phyloP scores from a whole-genome alignment of 805 yeast genomes.

The Pichia pseudocactophila region DNA sequence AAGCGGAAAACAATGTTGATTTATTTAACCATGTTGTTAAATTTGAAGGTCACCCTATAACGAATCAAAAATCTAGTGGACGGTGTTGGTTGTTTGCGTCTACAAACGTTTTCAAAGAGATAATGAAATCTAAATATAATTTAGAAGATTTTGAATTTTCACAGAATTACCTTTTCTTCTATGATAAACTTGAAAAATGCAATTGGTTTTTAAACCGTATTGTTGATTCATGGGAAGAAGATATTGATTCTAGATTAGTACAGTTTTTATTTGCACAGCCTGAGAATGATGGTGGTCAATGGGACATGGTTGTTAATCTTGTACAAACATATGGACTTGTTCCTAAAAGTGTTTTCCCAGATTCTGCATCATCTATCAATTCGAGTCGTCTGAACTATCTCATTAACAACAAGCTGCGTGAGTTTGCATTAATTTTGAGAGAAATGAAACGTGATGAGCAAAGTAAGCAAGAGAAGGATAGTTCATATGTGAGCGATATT shows the following conservation, averaged over 20 bases:
- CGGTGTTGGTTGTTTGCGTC: constrained; percentile 90
- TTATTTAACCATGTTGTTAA: constrained; percentile 38
- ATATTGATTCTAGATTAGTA: constrained; percentile 62
- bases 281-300: constrained; percentile 82
- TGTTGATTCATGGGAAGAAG: constrained; percentile 56
- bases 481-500: constrained; percentile 10
- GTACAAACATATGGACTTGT: constrained; percentile 74
- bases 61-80: constrained; percentile 71
- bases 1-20: constrained; percentile 25
- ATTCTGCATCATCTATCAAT: constrained; percentile 51
- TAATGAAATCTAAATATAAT: constrained; percentile 53
- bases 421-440: constrained; percentile 65
- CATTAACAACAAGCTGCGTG: constrained; percentile 65
- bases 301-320: constrained; percentile 75
- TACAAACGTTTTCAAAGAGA: constrained; percentile 63
- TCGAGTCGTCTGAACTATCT: constrained; percentile 51
- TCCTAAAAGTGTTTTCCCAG: constrained; percentile 68
- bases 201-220: constrained; percentile 74
- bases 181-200: constrained; percentile 80
- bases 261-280: constrained; percentile 59
- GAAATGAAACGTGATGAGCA: constrained; percentile 35
- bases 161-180: constrained; percentile 72
- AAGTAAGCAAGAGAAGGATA: constrained; percentile 19
- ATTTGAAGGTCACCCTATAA: constrained; percentile 54
- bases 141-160: constrained; percentile 67